Evolutionary conservation across 345 rosid genomes (phyloP), one percentile per base, ranked within the genome.

Genomic region (Eucalyptus polyanthemos): DNA sequence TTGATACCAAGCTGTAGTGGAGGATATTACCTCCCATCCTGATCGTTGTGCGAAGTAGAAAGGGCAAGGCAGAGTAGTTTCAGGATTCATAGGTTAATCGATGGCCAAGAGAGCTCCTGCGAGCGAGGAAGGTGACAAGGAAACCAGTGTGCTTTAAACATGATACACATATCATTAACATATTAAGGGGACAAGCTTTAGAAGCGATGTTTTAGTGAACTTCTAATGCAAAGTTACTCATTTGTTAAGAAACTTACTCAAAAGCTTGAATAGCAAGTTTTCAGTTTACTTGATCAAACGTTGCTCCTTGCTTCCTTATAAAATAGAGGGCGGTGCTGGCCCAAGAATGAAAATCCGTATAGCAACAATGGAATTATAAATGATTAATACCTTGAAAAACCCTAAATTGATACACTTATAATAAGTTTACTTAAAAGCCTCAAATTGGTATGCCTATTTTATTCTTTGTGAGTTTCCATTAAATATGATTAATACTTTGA

Each of bases 341-440:
- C n/a, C 65, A 58, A 58, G n/a, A 25, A 58, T 5, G n/a, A 58
- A 25, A 58, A 58, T 25, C 15, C 15, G 0, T 27, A 58, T 11
- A 25, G 67, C 14, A 10, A 27, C n/a, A 24, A 58, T 1, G 7
- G 7, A 58, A 58, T 58, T 50, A 50, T 51, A 51, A 51, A 51
- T 17, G 0, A 0, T 17, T 16, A 51, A 1, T 51, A 16, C 54
- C 1, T 51, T 51, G 0, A 7, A 51, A 50, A 51, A 51, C 4
- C 22, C 4, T 51, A 51, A 51, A 51, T 51, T 17, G 54, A 51
- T 51, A 51, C 8, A 0, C 2, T 16, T 51, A 51, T 51, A 0
- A 16, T 51, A 7, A 51, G 4, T 51, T 51, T 51, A 17, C 22
- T 51, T 51, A 51, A 51, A 51, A 17, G 0, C 1, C 9, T 51